Percentiles rank a stretch among this genome's conserved stretches.
Evolutionary conservation across 495 filamentous ascomycete species (phyloP).

Genomic region (Tuber melanosporum): DNA sequence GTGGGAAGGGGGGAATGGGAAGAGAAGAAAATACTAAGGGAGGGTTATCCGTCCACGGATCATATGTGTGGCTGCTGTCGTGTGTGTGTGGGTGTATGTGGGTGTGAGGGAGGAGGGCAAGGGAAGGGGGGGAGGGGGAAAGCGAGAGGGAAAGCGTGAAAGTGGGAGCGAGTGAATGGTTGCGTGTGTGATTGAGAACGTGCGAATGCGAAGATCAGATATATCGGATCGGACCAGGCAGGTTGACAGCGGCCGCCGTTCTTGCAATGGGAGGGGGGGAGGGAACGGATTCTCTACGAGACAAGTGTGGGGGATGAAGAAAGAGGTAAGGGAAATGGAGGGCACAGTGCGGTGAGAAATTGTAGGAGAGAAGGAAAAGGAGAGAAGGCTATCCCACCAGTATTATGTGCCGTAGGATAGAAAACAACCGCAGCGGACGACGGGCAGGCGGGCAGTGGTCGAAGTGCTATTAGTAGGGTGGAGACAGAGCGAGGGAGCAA

Average conservation of each 20-base stretch:
- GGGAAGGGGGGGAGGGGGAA: constrained; percentile 21
- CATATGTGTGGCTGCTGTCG: constrained; percentile 36
- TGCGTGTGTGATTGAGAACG: constrained; percentile 7
- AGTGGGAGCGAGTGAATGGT: constrained; percentile 7
- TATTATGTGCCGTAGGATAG: not conserved
- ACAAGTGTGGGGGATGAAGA: not conserved
- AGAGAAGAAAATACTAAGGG: constrained; percentile 27
- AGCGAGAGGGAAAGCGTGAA: not conserved
- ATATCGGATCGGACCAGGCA: not conserved
- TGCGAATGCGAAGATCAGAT: constrained; percentile 10
- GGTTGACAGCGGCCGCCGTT: constrained; percentile 8
- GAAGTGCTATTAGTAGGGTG: not conserved
- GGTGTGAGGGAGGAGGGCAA: constrained; percentile 25
- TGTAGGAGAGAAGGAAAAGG: not conserved
- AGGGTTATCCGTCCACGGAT: constrained; percentile 37
- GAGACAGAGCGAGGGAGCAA: not conserved
- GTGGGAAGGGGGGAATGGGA: constrained; percentile 17
- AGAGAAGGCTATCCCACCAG: not conserved
- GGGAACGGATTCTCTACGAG: not conserved
- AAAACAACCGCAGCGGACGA: not conserved
- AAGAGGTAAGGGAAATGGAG: not conserved
- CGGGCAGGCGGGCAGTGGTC: constrained; percentile 3
- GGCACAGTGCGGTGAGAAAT: not conserved
- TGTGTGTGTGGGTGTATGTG: constrained; percentile 16
- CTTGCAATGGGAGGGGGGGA: not conserved